Conservation (phyloP, 176 grass and related monocot genomes). For the Oryza brachyantha region DNA sequence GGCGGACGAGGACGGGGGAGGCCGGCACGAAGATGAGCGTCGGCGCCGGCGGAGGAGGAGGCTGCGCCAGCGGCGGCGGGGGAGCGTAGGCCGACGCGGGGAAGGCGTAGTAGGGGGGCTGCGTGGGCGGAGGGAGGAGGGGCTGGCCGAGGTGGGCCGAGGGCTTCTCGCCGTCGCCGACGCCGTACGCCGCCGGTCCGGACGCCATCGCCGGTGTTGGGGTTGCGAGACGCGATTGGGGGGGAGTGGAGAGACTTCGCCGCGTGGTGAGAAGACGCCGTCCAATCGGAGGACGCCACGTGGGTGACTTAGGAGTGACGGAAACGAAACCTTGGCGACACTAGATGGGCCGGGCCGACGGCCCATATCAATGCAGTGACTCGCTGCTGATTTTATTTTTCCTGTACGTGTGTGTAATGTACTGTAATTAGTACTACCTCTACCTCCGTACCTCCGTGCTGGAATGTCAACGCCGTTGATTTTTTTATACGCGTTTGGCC, state of each 20-base stretch:
- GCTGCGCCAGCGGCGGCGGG: background rate
- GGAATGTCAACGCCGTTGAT: no score
- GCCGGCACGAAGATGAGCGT: background rate
- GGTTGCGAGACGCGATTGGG: background rate
- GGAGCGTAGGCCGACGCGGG: conserved; percentile 26
- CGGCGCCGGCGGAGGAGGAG: no score
- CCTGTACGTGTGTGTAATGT: background rate
- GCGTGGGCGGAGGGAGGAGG: conserved; percentile 1
- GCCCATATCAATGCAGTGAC: background rate
- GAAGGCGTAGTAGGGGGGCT: conserved; percentile 41
- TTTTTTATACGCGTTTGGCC: no score
- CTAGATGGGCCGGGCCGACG: no score
- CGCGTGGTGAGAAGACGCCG: background rate
- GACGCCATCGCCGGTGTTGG: conserved; percentile 26
- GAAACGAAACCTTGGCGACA: background rate
- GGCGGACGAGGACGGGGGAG: conserved; percentile 21
- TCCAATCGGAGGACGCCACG: background rate
- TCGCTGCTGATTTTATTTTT: background rate
- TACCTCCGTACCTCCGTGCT: no score
- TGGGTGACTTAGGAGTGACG: background rate
- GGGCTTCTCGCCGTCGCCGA: conserved; percentile 23
- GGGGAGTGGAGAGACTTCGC: background rate
- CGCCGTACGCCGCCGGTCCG: background rate
- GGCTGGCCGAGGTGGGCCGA: background rate
- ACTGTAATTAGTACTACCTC: no score